Evolutionary conservation across 2,329 filamentous ascomycete species (phyloP), one percentile per base, ranked within the genome.

Genomic region (Graphilbum fragrans): DNA sequence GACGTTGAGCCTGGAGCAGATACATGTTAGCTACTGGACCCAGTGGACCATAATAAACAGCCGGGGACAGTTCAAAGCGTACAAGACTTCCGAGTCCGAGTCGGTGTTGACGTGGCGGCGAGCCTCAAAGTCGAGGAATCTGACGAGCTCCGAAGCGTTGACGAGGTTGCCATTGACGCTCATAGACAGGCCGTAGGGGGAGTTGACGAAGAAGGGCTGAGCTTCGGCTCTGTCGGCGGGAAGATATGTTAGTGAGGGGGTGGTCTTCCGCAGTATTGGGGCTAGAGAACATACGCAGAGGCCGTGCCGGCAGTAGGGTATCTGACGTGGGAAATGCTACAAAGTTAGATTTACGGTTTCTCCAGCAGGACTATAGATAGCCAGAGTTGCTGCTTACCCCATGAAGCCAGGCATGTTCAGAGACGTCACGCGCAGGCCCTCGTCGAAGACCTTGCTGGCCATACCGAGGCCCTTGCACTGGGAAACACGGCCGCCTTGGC

Each of bases 131-230:
- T 93, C 86, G 38, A 94, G 69, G 55, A 79, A 85, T 46, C 68
- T 62, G 57, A 74, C 77, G 37, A 93, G 67, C 40, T 83, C 77
- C 2, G 70, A 69, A 5, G 80, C 76, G 55, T 93, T 74, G 66
- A 93, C 84, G 37, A 94, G 69, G 62, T 94, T 94, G 45, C 88
- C 87, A 55, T 94, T 94, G 63, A 92, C 81, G 19, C 80, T 74
- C 57, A 92, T 74, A 54, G 74, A 83, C 52, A 93, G 82, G 37
- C 86, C 86, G 56, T 86, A 92, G 1, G 85, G 86, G 44, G 73
- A 75, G 65, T 94, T 94, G 53, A 92, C 86, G 57, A 92, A 94
- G 61, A 95, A 94, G 1, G 88, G 88, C 61, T 94, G 87, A 11
- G 86, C 85, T 62, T 94, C 86, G 8, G 86, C 80, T 54, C 86